Percentiles rank a stretch among this genome's conserved stretches.
Conservation (phyloP, 192 early-diverging fungal species). For the Mortierella hygrophila region DNA sequence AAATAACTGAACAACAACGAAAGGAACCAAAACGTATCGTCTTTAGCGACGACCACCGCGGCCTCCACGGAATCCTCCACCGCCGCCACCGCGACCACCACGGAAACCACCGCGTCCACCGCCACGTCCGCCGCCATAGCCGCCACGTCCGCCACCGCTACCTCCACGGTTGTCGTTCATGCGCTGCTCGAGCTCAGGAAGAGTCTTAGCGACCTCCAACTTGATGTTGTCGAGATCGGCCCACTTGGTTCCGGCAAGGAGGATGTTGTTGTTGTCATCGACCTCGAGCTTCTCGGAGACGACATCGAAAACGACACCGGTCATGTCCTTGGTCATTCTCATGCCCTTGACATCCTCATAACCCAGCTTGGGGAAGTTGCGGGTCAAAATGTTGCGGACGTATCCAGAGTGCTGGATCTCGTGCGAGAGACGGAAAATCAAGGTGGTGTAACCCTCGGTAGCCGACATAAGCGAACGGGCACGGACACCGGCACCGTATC, state of each 20-base stretch:
- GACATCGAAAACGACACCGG: conserved; percentile 91
- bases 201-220: conserved; percentile 75
- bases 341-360: conserved; percentile 84
- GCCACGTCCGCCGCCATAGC: conserved; percentile 54
- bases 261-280: conserved; percentile 58
- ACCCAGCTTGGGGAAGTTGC: conserved; percentile 75
- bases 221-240: conserved; percentile 70
- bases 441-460: conserved; percentile 83
- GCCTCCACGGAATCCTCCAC: conserved; percentile 57
- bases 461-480: conserved; percentile 87
- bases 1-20: conserved; percentile 1
- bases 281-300: conserved; percentile 75
- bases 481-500: conserved; percentile 87
- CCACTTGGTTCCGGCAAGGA: conserved; percentile 82
- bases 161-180: conserved; percentile 60
- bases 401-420: conserved; percentile 87
- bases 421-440: conserved; percentile 78
- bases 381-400: conserved; percentile 81
- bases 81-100: conserved; percentile 58
- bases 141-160: conserved; percentile 56
- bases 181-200: conserved; percentile 86
- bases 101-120: conserved; percentile 56
- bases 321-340: conserved; percentile 87
- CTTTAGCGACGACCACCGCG: conserved; percentile 60
- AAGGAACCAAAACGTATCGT: not conserved